phyloP scores from a whole-genome alignment of 139 green algal genomes.

The Closterium sp. region DNA sequence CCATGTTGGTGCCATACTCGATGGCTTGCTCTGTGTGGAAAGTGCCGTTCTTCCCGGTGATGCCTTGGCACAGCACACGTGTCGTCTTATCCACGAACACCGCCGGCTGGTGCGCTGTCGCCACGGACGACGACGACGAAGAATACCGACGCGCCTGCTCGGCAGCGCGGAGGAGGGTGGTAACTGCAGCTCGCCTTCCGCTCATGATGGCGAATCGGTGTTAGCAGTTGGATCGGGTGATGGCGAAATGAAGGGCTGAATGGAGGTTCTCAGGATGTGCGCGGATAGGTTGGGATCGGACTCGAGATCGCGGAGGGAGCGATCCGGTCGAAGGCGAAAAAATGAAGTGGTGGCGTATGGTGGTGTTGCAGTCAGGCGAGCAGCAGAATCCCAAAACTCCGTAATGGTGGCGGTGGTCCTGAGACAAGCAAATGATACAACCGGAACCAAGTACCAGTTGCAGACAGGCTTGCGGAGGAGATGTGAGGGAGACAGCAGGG shows the following conservation, averaged over 20 bases:
- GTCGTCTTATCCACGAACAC: slow-evolving; percentile 97
- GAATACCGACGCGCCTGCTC: neutral
- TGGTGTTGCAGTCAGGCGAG: neutral
- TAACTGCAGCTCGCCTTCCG: neutral
- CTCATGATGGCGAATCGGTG: neutral
- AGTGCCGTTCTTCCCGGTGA: slow-evolving; percentile 98
- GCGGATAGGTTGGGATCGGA: neutral
- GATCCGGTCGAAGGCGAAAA: neutral
- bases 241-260: neutral
- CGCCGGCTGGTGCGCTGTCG: slow-evolving; percentile 58
- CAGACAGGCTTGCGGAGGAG: neutral
- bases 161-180: neutral
- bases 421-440: neutral
- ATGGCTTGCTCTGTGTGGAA: slow-evolving; percentile 99
- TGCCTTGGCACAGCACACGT: slow-evolving; percentile 68
- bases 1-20: slow-evolving; percentile 96
- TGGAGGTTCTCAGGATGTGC: neutral
- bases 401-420: neutral
- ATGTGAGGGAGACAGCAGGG: neutral
- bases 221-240: neutral
- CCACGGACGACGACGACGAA: neutral
- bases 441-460: neutral
- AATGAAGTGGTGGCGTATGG: neutral
- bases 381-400: neutral
- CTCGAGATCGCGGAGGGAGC: neutral